Evolutionary conservation across 306 rosid species (phyloP).

Genomic region (Clitoria ternatea): DNA sequence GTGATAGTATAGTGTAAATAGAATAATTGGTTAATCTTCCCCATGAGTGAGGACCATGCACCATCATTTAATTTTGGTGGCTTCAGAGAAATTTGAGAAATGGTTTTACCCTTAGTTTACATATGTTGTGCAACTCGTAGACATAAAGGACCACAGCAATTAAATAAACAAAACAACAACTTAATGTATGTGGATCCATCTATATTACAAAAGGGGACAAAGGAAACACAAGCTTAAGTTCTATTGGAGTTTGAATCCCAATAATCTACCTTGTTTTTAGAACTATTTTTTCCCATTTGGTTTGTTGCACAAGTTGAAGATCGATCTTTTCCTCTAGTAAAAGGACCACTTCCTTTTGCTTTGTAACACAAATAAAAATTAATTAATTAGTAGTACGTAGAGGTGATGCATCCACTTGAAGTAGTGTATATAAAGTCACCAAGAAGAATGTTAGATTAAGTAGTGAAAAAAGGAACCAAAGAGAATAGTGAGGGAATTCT

Average conservation of each 20-base stretch:
- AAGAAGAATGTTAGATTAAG: not conserved
- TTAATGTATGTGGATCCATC: conserved; percentile 14
- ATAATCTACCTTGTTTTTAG: conserved; percentile 12
- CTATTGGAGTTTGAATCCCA: conserved; percentile 24
- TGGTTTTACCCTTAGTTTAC: conserved; percentile 12
- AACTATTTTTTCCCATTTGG: not conserved
- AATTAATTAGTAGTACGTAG: not conserved
- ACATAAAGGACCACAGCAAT: conserved; percentile 30
- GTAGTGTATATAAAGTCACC: not conserved
- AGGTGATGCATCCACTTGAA: not conserved
- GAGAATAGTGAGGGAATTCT: not conserved
- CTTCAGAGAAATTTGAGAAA: conserved; percentile 10
- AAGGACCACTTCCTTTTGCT: conserved; percentile 23
- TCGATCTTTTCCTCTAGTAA: not conserved
- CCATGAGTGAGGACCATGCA: conserved; percentile 11
- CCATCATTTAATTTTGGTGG: conserved; percentile 7
- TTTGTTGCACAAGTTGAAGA: conserved; percentile 10
- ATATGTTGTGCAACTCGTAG: not conserved
- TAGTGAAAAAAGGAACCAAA: not conserved
- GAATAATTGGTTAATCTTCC: not conserved
- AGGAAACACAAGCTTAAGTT: not conserved
- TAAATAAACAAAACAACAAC: conserved; percentile 11
- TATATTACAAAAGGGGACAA: not conserved
- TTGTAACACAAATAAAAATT: not conserved
- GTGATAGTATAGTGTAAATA: not conserved